phyloP scores from a whole-genome alignment of 208 protist genomes.

The Leishmania major region DNA sequence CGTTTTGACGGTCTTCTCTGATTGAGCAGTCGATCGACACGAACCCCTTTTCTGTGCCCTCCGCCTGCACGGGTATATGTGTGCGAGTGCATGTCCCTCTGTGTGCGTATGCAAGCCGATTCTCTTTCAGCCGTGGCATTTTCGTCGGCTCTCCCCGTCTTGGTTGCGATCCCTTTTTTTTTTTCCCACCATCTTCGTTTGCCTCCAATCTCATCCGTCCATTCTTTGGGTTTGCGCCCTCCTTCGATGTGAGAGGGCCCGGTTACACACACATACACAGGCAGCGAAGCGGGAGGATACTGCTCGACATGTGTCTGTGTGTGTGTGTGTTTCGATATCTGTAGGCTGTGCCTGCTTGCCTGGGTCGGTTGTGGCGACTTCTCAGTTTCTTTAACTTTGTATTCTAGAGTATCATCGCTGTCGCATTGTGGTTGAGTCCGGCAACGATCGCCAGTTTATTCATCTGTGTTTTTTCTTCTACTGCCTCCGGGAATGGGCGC shows the following conservation, averaged over 20 bases:
- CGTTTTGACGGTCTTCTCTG: constrained; percentile 21
- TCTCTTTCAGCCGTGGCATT: background rate
- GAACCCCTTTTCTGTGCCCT: background rate
- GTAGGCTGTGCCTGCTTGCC: background rate
- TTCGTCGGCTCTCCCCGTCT: background rate
- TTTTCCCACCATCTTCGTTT: background rate
- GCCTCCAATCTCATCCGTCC: background rate
- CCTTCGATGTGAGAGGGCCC: background rate
- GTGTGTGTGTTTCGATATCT: background rate
- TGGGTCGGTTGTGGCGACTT: no score
- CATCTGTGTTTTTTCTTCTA: background rate
- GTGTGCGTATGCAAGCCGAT: background rate
- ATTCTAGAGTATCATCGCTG: no score
- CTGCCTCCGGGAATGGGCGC: background rate
- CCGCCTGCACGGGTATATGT: background rate
- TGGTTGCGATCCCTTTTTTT: no score
- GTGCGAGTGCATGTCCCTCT: background rate
- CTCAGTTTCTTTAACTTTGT: no score
- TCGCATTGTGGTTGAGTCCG: no score
- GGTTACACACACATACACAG: background rate
- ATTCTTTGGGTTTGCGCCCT: background rate
- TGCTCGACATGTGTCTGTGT: background rate
- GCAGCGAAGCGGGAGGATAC: background rate
- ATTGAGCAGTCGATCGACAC: background rate
- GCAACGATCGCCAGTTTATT: no score